Evolutionary conservation across 1,284 basidiomycete species (phyloP), one percentile per base, ranked within the genome.

Genomic region (Puccinia horiana): DNA sequence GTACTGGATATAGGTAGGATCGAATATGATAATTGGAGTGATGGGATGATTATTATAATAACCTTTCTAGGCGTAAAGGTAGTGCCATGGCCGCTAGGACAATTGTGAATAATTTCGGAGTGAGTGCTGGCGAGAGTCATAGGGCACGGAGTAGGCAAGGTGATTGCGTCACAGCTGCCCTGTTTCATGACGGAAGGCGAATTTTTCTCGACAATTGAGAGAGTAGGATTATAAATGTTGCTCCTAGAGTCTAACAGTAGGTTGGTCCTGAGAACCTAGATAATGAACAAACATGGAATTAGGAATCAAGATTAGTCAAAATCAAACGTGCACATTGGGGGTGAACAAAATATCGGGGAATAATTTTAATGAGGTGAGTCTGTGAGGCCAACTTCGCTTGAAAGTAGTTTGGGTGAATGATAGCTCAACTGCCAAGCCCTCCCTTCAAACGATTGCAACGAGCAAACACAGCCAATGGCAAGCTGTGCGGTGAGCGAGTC

Each of bases 151-250:
- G 26, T 35, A 32, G 58, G 58, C 58, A 61, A 61, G 58, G 58
- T 61, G 58, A 61, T 61, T 61, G 58, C 58, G 58, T 61, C 58
- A 35, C 58, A 61, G 58, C 58, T 61, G 14, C 32, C 58, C 29
- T 61, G 58, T 26, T 61, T 61, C 58, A 61, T 61, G 9, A 35
- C 58, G 29, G 58, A 29, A 58, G 52, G 23, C 52, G 23, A 18
- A 5, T n/a, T 18, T 23, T 54, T n/a, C n/a, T n/a, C n/a, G n/a
- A n/a, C n/a, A n/a, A 61, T 35, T 35, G n/a, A 2, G 26, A 58
- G 56, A 2, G 18, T n/a, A 9, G 58, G n/a, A n/a, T n/a, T n/a
- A n/a, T n/a, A n/a, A n/a, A n/a, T n/a, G n/a, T n/a, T n/a, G n/a
- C n/a, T n/a, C n/a, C n/a, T n/a, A 26, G 32, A 8, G 18, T 61